Base-by-base conservation (phyloP, 441 rosid species). In the Gossypium trilobum region DNA sequence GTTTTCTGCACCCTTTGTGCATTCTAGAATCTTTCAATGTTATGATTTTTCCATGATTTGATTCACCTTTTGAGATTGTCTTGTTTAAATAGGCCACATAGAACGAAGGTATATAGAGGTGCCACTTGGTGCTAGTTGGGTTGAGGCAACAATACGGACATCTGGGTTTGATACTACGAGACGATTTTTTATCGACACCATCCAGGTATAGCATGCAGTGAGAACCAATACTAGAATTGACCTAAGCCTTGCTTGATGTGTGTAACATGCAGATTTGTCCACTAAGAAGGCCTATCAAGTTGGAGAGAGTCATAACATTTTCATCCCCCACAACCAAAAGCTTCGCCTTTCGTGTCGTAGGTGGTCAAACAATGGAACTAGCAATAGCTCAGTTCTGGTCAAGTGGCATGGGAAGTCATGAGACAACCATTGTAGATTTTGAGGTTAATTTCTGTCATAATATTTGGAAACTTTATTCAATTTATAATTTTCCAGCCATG, bases 351-450 rank as follows among this genome's bases (percentile, higher is more conserved):
- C 88, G 89, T 65, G 95, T 91, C 57, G 87, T 87, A 76, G 85
- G 92, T 82, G 98, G 99, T 74, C 92, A 82, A 82, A 93, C 97
- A 50, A 87, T 91, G 96, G 99, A 95, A 81, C 85, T 95, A 75
- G 91, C 89, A 73, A 73, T 95, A 78, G 97, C 99, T 78, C 99
- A 93, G 79, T 95, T 90, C 82, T 93, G 99, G 98, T 89, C 97
- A 69, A 95, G 99, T 82, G 99, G 99, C 77, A 83, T 91, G 68
- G 99, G 95, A 77, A 95, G 98, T 85, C 87, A 82, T 76, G 96
- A 93, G 82, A 83, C 82, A 55, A 80, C 99, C 71, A 27, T 75
- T 51, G 94, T 91, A 58, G 96, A 95, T 80, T 93, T 95, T 85
- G 95, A 95, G 99, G 99, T 95, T 87, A 25, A 54, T 52, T 20